Percentiles rank a stretch among this genome's conserved stretches.
These are phyloP conservation scores for Trichoderma sp. DNA, from an alignment of 2,329 filamentous ascomycete species.

Conservation along the genomic window DNA sequence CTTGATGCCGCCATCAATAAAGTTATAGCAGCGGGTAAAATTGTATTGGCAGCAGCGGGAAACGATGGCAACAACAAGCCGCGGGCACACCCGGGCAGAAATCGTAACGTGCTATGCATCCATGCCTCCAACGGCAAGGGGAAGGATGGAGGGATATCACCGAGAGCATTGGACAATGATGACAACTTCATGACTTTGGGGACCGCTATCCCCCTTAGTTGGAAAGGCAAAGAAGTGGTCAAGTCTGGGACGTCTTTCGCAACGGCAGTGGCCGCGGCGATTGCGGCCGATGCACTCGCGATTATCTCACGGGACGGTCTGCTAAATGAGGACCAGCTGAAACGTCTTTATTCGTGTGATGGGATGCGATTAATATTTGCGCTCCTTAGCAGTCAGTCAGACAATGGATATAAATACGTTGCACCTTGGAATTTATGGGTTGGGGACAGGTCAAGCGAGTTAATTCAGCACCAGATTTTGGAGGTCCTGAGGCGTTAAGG, in stretches of 20 bases:
- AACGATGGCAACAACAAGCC: neutral
- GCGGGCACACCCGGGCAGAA: neutral
- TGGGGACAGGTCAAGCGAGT: neutral
- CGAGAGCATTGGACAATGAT: neutral
- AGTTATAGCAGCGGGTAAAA: neutral
- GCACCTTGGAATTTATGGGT: neutral
- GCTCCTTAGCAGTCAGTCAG: fast-evolving
- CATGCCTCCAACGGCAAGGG: neutral
- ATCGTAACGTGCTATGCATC: neutral
- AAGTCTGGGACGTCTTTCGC: neutral
- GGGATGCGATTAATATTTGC: neutral
- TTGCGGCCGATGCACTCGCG: neutral
- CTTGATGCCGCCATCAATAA: neutral
- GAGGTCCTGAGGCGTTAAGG: fast-evolving
- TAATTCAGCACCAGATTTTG: neutral
- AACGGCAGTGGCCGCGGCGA: neutral
- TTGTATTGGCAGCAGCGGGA: neutral
- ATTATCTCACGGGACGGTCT: neutral
- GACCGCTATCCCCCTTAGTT: fast-evolving
- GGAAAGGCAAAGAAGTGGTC: neutral
- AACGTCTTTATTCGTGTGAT: neutral
- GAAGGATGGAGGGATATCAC: neutral
- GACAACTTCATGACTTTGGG: neutral
- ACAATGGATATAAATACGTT: neutral
- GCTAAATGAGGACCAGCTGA: neutral